Percentiles rank a stretch among this genome's conserved stretches.
These are phyloP conservation scores for Aspergillus fumigatiaffinis DNA, from an alignment of 2,329 filamentous ascomycete genomes.

Conservation along the genomic window DNA sequence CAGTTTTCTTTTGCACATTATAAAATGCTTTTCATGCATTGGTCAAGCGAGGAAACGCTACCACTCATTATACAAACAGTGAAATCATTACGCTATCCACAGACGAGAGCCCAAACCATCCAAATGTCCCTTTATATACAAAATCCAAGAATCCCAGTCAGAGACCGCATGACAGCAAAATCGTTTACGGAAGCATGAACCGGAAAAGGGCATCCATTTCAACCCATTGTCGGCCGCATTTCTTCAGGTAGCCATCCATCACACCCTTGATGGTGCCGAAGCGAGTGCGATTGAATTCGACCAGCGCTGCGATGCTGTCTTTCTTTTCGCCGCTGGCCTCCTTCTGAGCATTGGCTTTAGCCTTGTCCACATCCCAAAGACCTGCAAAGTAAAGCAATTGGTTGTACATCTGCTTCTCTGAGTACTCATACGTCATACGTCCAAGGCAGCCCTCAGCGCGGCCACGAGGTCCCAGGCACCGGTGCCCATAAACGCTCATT, in stretches of 20 bases:
- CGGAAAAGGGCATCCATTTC: slow-evolving; percentile 86
- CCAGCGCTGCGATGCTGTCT: slow-evolving; percentile 66
- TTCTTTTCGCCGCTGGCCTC: slow-evolving; percentile 51
- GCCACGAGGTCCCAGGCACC: slow-evolving; percentile 83
- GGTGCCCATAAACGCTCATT: slow-evolving; percentile 86
- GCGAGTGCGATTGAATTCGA: slow-evolving; percentile 74
- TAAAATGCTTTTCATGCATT: slow-evolving; percentile 4
- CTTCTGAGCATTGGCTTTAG: slow-evolving; percentile 52
- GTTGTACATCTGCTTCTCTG: slow-evolving; percentile 89
- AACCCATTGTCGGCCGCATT: slow-evolving; percentile 88
- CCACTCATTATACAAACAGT: slow-evolving; percentile 9
- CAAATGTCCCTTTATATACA: slow-evolving; percentile 22
- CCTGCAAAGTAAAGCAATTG: slow-evolving; percentile 83
- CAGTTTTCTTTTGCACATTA: neutral
- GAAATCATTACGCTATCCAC: slow-evolving; percentile 7
- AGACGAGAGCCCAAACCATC: slow-evolving; percentile 4
- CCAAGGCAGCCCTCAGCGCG: slow-evolving; percentile 81
- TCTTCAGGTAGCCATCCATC: slow-evolving; percentile 79
- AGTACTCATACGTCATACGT: slow-evolving; percentile 81
- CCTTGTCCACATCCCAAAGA: slow-evolving; percentile 87
- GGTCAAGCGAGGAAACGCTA: neutral
- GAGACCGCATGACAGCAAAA: slow-evolving; percentile 15
- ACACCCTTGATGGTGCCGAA: slow-evolving; percentile 73
- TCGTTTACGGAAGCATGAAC: slow-evolving; percentile 45
- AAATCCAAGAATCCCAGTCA: slow-evolving; percentile 12